A percentile compares a stretch with the other conserved stretches of the same genome.
phyloP scores from a whole-genome alignment of 768 basidiomycete genomes.

The Lanmaoa pseudosensibilis region DNA sequence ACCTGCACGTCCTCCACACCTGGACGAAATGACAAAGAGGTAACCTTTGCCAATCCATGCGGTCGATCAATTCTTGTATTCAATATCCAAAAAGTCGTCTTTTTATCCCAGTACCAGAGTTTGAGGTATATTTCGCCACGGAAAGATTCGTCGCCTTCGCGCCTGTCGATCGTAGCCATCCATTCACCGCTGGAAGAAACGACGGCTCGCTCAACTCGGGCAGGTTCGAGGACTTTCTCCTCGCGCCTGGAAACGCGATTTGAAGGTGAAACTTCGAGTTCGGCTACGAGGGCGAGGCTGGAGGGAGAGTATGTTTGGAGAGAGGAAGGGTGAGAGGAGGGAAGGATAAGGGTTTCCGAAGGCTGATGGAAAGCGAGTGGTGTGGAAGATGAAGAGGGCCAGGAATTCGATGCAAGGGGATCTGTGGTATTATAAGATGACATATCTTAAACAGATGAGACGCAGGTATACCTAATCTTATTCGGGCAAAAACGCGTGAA shows the following conservation, averaged over 20 bases:
- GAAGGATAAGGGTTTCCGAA: conserved; percentile 78
- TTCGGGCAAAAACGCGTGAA: conserved; percentile 67
- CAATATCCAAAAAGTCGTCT: conserved; percentile 62
- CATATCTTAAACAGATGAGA: background rate
- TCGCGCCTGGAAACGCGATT: conserved; percentile 86
- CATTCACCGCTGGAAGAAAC: conserved; percentile 74
- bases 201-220: conserved; percentile 68
- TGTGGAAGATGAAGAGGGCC: conserved; percentile 41
- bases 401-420: conserved; percentile 32
- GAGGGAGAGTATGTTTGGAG: conserved; percentile 85
- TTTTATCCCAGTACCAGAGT: conserved; percentile 84
- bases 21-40: conserved; percentile 70
- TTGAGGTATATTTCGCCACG: conserved; percentile 79
- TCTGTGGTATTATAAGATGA: conserved; percentile 28
- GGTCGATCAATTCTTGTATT: conserved; percentile 90
- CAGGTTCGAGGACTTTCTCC: conserved; percentile 71
- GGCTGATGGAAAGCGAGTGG: conserved; percentile 77
- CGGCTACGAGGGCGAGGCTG: conserved; percentile 68
- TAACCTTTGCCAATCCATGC: conserved; percentile 66
- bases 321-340: conserved; percentile 94
- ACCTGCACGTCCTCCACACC: conserved; percentile 43
- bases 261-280: conserved; percentile 91
- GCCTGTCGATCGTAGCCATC: conserved; percentile 88
- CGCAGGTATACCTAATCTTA: conserved; percentile 66
- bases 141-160: conserved; percentile 65